A percentile compares a stretch with the other conserved stretches of the same genome.
phyloP scores from a whole-genome alignment of 306 rosid genomes.

The Cyamopsis tetragonoloba region DNA sequence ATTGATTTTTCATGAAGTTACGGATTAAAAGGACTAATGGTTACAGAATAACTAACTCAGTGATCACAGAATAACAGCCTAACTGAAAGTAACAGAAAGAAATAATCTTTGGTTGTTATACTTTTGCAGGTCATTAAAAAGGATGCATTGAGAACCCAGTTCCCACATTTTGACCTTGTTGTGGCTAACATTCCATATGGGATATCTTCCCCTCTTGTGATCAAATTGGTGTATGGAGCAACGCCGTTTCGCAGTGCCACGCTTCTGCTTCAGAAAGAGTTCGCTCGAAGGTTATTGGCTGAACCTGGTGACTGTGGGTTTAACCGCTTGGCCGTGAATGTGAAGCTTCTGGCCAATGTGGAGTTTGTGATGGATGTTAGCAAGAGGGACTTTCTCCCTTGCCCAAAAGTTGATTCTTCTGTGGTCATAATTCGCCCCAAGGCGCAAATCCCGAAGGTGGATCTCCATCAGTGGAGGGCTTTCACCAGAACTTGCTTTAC shows the following conservation, averaged over 20 bases:
- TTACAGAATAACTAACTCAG: too few relatives aligned
- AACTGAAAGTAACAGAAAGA: not conserved
- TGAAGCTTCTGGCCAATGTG: constrained; percentile 66
- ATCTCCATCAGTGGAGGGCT: constrained; percentile 70
- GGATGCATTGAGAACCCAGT: constrained; percentile 66
- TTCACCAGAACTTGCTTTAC: constrained; percentile 62
- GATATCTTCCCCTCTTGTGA: constrained; percentile 76
- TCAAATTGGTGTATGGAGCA: constrained; percentile 53
- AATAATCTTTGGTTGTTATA: not conserved
- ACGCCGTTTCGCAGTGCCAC: constrained; percentile 66
- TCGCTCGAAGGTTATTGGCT: constrained; percentile 73
- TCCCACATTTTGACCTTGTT: constrained; percentile 71
- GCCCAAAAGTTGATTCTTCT: constrained; percentile 84
- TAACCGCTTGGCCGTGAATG: constrained; percentile 78
- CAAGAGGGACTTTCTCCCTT: constrained; percentile 81
- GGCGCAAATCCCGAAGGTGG: constrained; percentile 46
- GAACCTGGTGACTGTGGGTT: constrained; percentile 71
- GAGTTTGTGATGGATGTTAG: constrained; percentile 78
- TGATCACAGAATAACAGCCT: too few relatives aligned
- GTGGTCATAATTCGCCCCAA: constrained; percentile 77
- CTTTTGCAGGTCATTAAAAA: constrained; percentile 58
- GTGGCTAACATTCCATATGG: constrained; percentile 90
- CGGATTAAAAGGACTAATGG: too few relatives aligned
- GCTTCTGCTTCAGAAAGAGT: constrained; percentile 88
- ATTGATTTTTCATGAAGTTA: too few relatives aligned